Evolutionary conservation across 257 asterid species (phyloP).

Genomic region (Capsicum chinense): DNA sequence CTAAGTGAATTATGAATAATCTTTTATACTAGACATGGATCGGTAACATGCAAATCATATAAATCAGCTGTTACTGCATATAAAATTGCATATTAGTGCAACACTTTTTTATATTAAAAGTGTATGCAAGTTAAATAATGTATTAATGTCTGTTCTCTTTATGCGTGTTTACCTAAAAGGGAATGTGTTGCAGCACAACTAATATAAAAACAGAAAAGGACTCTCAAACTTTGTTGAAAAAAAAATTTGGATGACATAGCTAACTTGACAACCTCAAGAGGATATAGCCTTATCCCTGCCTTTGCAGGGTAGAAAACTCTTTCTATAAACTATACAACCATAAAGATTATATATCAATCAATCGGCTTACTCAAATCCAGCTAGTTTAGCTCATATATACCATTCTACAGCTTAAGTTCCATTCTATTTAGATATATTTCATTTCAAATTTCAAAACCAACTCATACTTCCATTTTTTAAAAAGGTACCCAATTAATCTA

Average conservation of each 20-base stretch:
- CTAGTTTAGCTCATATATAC: too few relatives aligned
- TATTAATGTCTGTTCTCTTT: background rate
- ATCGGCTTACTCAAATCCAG: too few relatives aligned
- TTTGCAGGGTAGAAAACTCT: too few relatives aligned
- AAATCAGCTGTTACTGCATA: background rate
- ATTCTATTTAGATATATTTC: too few relatives aligned
- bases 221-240: background rate
- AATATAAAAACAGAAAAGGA: background rate
- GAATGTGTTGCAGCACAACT: background rate
- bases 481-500: too few relatives aligned
- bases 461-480: too few relatives aligned
- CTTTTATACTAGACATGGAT: background rate
- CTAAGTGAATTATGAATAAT: background rate
- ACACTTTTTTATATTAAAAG: background rate
- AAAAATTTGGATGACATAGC: constrained; percentile 16
- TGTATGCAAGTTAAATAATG: background rate
- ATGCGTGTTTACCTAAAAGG: background rate
- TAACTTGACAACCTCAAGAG: background rate
- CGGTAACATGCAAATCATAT: background rate
- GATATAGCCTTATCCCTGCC: too few relatives aligned
- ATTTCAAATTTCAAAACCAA: too few relatives aligned
- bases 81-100: background rate
- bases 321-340: too few relatives aligned
- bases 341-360: too few relatives aligned
- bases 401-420: too few relatives aligned